A percentile compares a stretch with the other conserved stretches of the same genome.
phyloP scores from a whole-genome alignment of 768 basidiomycete genomes.

The Termitomyces titanicus region DNA sequence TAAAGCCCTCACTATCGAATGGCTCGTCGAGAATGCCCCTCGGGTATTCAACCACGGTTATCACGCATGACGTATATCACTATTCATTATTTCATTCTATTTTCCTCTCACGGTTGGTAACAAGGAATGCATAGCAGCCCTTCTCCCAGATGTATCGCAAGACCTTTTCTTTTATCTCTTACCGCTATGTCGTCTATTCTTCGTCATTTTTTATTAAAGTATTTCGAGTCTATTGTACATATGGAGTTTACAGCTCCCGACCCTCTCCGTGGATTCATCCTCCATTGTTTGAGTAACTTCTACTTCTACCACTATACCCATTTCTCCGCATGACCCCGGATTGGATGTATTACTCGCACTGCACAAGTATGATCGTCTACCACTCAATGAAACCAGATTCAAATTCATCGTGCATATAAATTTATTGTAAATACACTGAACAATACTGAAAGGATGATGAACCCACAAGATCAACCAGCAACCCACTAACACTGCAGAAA shows the following conservation, averaged over 20 bases:
- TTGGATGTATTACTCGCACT: constrained; percentile 14
- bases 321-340: constrained; percentile 10
- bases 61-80: constrained; percentile 10
- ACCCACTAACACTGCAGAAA: neutral
- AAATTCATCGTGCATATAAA: neutral
- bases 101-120: neutral
- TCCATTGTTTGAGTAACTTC: constrained; percentile 2
- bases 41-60: constrained; percentile 35
- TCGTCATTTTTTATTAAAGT: neutral
- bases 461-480: neutral
- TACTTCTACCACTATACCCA: constrained; percentile 9
- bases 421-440: neutral
- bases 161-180: neutral
- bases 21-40: constrained; percentile 88
- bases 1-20: constrained; percentile 89
- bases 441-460: neutral
- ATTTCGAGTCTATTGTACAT: constrained; percentile 4
- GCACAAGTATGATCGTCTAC: constrained; percentile 8
- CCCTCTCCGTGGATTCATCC: neutral
- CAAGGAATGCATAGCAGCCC: constrained; percentile 10
- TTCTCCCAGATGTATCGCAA: constrained; percentile 7
- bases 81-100: constrained; percentile 17
- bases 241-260: neutral
- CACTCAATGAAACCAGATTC: constrained; percentile 6
- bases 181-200: neutral